Base-by-base conservation (phyloP, 768 basidiomycete genomes). In the Tulasnella sp. region DNA sequence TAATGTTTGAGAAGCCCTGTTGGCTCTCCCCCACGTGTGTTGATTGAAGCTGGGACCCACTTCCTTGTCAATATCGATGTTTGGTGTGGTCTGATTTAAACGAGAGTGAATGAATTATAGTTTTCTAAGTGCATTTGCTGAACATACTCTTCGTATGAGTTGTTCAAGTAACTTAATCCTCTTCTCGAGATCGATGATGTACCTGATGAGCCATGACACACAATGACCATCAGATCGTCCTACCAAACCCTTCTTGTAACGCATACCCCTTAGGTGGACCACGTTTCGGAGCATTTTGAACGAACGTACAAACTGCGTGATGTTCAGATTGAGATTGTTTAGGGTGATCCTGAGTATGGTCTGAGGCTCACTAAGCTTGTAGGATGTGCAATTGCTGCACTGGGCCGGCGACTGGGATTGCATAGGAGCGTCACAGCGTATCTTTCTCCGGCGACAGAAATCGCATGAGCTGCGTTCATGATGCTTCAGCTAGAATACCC, bases 391-490 rank as follows among this genome's bases (percentile, higher is more conserved):
- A 41, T 53, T 64, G 51, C 52, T 64, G 63, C n/a, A 50, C 15
- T 29, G 21, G 23, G 51, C 55, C 53, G 38, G 42, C 49, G 49
- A 43, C 49, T 34, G 41, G 34, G 38, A 26, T 4, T 24, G 26
- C 30, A 19, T 23, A 43, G 42, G 34, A 32, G 50, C 59, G n/a
- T 43, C 47, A 26, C 10, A 2, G 85, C 87, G 83, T 73, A 66
- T 65, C 62, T 92, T 93, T 76, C 89, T 91, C 60, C 86, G 76
- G 38, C 89, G 75, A 67, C 88, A 92, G 0, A 82, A 78, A 67
- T 91, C 88, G 67, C 89, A 92, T 4, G 88, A 88, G 9, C 58
- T 52, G n/a, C n/a, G n/a, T n/a, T n/a, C n/a, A n/a, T n/a, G n/a
- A n/a, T n/a, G n/a, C n/a, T n/a, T n/a, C n/a, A n/a, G n/a, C n/a